These are phyloP conservation scores for Saccharomyces hybrid DNA, from an alignment of 1,139 yeast genomes.

Conservation along the genomic window DNA sequence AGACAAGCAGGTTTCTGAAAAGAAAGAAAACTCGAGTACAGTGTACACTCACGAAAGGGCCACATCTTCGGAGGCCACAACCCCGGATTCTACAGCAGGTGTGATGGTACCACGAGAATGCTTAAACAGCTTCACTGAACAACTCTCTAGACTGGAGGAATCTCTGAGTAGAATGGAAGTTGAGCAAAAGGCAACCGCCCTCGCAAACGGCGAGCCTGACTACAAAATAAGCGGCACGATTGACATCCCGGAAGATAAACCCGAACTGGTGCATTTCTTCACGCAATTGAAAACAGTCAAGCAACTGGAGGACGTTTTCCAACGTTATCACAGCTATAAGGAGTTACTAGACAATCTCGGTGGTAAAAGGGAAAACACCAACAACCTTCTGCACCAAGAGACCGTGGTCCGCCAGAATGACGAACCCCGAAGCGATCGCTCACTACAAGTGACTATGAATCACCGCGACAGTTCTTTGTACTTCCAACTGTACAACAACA, in stretches of 20 bases:
- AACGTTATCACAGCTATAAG: conserved; percentile 4
- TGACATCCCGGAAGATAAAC: background rate
- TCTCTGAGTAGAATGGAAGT: background rate
- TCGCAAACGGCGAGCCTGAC: background rate
- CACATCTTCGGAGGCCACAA: background rate
- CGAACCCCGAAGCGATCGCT: background rate
- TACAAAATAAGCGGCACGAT: background rate
- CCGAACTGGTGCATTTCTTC: background rate
- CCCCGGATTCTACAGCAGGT: background rate
- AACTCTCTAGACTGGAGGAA: background rate
- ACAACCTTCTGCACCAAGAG: background rate
- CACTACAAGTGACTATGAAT: background rate
- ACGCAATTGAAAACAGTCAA: background rate
- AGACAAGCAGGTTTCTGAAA: background rate
- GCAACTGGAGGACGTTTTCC: background rate
- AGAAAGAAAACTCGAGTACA: background rate
- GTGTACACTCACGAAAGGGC: background rate
- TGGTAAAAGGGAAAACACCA: background rate
- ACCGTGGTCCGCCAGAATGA: background rate
- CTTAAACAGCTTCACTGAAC: background rate
- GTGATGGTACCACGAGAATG: background rate
- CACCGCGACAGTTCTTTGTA: conserved; percentile 13
- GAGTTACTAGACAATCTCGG: conserved; percentile 1
- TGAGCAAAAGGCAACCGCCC: background rate
- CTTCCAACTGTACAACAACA: conserved; percentile 13